These are phyloP conservation scores for Chlamydomonas sphaeroides DNA, from an alignment of 139 green algal species.

Conservation along the genomic window DNA sequence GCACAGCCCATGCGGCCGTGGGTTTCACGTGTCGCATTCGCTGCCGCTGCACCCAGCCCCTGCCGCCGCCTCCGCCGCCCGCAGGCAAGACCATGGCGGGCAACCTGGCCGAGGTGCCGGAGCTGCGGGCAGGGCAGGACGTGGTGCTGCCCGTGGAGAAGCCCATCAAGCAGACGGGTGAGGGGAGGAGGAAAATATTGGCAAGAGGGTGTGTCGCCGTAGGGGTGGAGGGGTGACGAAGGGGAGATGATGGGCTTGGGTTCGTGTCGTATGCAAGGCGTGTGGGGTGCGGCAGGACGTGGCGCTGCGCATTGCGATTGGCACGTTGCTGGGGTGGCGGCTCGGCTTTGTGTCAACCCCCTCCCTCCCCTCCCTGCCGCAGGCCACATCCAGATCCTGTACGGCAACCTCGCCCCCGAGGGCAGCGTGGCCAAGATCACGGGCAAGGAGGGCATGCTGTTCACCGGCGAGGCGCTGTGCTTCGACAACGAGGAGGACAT, in stretches of 20 bases:
- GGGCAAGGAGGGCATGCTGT: conserved; percentile 85
- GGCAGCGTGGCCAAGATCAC: conserved; percentile 99
- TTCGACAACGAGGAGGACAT: conserved; percentile 98
- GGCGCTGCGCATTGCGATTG: too few relatives aligned
- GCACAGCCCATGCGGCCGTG: too few relatives aligned
- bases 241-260: too few relatives aligned
- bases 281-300: too few relatives aligned
- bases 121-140: conserved; percentile 88
- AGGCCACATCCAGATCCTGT: conserved; percentile 87
- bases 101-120: conserved; percentile 88
- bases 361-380: not conserved
- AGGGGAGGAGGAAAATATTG: not conserved
- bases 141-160: conserved; percentile 88
- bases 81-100: conserved; percentile 94
- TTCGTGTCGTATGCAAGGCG: too few relatives aligned
- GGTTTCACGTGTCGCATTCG: too few relatives aligned
- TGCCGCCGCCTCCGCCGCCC: not conserved
- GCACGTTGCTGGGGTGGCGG: too few relatives aligned
- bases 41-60: not conserved
- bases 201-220: too few relatives aligned
- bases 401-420: conserved; percentile 95
- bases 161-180: conserved; percentile 90
- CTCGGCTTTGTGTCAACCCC: too few relatives aligned
- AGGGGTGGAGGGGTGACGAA: too few relatives aligned
- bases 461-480: conserved; percentile 78